Conservation (phyloP, 78 protist genomes). For the Polysphondylium violaceum region DNA sequence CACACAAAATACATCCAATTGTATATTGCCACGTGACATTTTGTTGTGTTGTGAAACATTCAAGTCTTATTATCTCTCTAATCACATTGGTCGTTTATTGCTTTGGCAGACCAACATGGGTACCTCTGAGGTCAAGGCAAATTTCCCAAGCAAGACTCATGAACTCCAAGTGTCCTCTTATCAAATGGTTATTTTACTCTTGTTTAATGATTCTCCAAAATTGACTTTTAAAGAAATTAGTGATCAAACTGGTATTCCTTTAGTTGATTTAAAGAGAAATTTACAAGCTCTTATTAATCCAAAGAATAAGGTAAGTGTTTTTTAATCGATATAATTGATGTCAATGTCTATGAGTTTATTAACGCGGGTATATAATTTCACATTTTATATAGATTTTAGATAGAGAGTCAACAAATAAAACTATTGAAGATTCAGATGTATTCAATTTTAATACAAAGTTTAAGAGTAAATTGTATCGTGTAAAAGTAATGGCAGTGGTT, state of each 20-base stretch:
- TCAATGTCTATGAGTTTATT: too few species aligned
- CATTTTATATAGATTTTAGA: slow-evolving; percentile 27
- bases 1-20: slow-evolving; percentile 62
- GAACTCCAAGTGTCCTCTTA: slow-evolving; percentile 91
- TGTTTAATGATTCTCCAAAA: slow-evolving; percentile 84
- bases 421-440: slow-evolving; percentile 87
- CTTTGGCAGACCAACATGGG: slow-evolving; percentile 95
- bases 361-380: background rate
- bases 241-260: slow-evolving; percentile 61
- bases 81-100: slow-evolving; percentile 92
- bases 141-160: slow-evolving; percentile 79
- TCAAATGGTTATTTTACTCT: slow-evolving; percentile 92
- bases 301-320: slow-evolving; percentile 66
- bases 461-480: slow-evolving; percentile 70
- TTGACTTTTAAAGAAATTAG: slow-evolving; percentile 71
- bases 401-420: slow-evolving; percentile 14
- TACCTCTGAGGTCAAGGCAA: slow-evolving; percentile 91
- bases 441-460: slow-evolving; percentile 88
- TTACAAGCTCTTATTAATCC: slow-evolving; percentile 90
- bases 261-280: slow-evolving; percentile 88
- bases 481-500: slow-evolving; percentile 93
- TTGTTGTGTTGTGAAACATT: slow-evolving; percentile 81
- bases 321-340: too few species aligned
- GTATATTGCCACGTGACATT: slow-evolving; percentile 78
- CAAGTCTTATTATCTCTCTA: slow-evolving; percentile 82